Evolutionary conservation across 148 eudicot species (phyloP), one percentile per base, ranked within the genome.

Genomic region (Simmondsia chinensis): DNA sequence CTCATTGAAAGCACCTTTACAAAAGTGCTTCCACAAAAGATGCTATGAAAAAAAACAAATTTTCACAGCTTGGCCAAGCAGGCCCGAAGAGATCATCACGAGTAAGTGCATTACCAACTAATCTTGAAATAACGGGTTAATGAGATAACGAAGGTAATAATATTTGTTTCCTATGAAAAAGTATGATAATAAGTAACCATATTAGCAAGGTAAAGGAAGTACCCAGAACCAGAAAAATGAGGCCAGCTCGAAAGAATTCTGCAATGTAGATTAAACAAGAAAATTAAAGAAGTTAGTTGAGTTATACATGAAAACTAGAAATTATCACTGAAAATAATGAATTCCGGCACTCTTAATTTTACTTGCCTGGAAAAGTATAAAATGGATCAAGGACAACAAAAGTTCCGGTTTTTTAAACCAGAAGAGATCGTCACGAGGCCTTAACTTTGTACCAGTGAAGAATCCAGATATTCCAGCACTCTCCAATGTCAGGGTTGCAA

Each of bases 211-310:
- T 41, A 21, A 29, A 56, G 47, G 43, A 55, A 33, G 19, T 89
- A 91, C 99, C 99, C 99, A 91, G 75, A 85, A 91, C 99, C 99
- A 91, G 62, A 91, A 85, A 63, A 91, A 82, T 5, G 99, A 91
- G 54, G 99, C 99, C 47, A 91, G 77, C 80, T 91, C 99, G 54
- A 91, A 91, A 6, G 99, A 79, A 68, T 91, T 91, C 99, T 89
- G 97, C 77, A 68, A 31, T 31, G 50, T 45, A 15, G 13, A 24
- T 41, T 12, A 54, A 45, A 36, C 39, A 43, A 37, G 49, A 48
- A 60, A 43, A 43, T 5, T 26, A 16, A 13, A 9, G 6, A 9
- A 19, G 20, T 53, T 39, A 54, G 54, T 41, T 20, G 20, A 37
- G 13, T 2, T 10, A n/a, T n/a, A n/a, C n/a, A n/a, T n/a, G n/a